These are phyloP conservation scores for Coniochaeta hoffmannii DNA, from an alignment of 2,329 filamentous ascomycete genomes.

Conservation along the genomic window DNA sequence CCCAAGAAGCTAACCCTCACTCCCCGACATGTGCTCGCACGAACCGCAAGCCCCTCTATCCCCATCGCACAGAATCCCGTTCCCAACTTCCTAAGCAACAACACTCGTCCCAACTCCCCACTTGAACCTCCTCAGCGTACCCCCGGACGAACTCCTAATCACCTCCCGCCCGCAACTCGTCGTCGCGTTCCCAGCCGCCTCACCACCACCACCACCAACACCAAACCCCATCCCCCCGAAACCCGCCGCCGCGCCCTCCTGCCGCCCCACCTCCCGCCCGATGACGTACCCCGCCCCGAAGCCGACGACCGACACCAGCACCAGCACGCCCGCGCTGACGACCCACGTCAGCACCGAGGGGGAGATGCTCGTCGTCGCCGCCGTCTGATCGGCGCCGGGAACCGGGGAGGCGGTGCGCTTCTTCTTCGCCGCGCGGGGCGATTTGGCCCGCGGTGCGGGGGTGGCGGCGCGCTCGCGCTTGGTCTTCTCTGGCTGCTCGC, in stretches of 20 bases:
- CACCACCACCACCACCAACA: conserved; percentile 29
- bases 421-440: conserved; percentile 48
- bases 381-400: conserved; percentile 20
- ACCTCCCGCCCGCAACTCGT: conserved; percentile 48
- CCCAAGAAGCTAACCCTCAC: too few species aligned
- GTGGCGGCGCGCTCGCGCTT: conserved; percentile 43
- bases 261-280: conserved; percentile 57
- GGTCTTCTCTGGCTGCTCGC: conserved; percentile 31
- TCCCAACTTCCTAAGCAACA: conserved; percentile 26
- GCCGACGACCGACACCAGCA: conserved; percentile 60
- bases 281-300: conserved; percentile 64
- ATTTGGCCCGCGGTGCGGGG: conserved; percentile 24
- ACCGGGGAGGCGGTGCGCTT: conserved; percentile 39
- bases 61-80: background rate
- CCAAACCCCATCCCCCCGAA: conserved; percentile 14
- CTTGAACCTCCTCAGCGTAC: conserved; percentile 43
- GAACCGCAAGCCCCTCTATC: too few species aligned
- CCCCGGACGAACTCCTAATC: conserved; percentile 38
- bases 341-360: conserved; percentile 59
- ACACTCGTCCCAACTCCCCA: conserved; percentile 49
- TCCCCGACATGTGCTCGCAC: too few species aligned
- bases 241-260: conserved; percentile 44
- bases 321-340: conserved; percentile 58
- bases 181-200: conserved; percentile 31
- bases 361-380: conserved; percentile 31